phyloP scores from a whole-genome alignment of 192 early-diverging fungal genomes.

The Irineochytrium annulatum region DNA sequence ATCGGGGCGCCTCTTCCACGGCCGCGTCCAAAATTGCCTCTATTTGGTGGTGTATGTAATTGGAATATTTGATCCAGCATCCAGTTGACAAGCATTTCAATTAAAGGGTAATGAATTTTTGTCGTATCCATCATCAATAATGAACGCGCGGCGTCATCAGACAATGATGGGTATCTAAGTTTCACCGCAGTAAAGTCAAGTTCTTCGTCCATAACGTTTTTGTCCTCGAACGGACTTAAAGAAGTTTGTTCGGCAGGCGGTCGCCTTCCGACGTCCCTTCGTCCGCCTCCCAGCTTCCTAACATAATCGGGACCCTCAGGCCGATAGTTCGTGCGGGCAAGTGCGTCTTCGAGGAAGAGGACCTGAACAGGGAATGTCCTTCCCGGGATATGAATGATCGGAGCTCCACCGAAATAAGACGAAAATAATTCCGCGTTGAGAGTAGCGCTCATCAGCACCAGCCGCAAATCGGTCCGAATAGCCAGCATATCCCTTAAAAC shows the following conservation, averaged over 20 bases:
- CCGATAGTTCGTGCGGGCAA: slow-evolving; percentile 42
- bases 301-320: slow-evolving; percentile 39
- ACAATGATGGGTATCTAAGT: slow-evolving; percentile 27
- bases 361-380: slow-evolving; percentile 45
- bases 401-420: slow-evolving; percentile 61
- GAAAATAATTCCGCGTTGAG: slow-evolving; percentile 75
- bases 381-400: slow-evolving; percentile 56
- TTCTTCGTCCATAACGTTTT: slow-evolving; percentile 20
- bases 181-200: slow-evolving; percentile 15
- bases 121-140: slow-evolving; percentile 30
- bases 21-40: slow-evolving; percentile 7
- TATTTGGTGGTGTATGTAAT: not conserved
- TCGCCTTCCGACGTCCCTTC: not conserved
- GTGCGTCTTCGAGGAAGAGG: slow-evolving; percentile 57
- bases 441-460: slow-evolving; percentile 88
- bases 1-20: not conserved
- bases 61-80: slow-evolving; percentile 26
- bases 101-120: slow-evolving; percentile 48
- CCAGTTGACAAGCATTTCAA: slow-evolving; percentile 35
- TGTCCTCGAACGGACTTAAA: too few relatives aligned
- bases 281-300: not conserved
- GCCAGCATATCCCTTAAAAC: slow-evolving; percentile 9
- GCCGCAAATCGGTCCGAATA: slow-evolving; percentile 41
- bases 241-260: too few relatives aligned
- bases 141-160: slow-evolving; percentile 13